Base-by-base conservation (phyloP, 169 alveolate genomes). In the Theileria annulata region DNA sequence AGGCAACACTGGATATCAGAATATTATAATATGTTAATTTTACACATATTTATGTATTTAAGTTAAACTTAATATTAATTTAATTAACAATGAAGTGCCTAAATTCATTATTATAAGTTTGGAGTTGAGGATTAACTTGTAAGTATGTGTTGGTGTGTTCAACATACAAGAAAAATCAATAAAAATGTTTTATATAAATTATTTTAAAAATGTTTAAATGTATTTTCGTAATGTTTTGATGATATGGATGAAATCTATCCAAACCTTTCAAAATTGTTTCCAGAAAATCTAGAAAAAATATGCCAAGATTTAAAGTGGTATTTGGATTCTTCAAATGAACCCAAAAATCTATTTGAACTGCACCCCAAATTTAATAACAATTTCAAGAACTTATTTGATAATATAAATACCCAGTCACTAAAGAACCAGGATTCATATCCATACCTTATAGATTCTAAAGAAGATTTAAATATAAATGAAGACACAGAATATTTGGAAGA, bases 1-100 rank as follows among this genome's bases (percentile, higher is more conserved):
- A 72, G 2, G 85, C 89, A 6, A 76, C 86, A 17, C 17, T 82
- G 2, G 77, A 82, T 67, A 75, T 82, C 13, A 60, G 28, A 42
- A 71, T 82, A 42, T 56, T n/a, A 68, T 68, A 17, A 49, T 42
- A 42, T 35, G 28, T 64, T 42, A 64, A 21, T 2, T 21, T 56
- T 25, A 56, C 66, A 56, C 28, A 15, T 56, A 56, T 9, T 15
- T 62, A 6, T 21, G 25, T 21, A 21, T 62, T 15, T 62, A 15
- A 0, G 17, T n/a, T 58, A 58, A 25, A 58, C 1, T 58, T 28
- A 58, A 28, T 58, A 58, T 58, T 58, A 10, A 25, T 10, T 25
- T 25, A 23, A 8, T 5, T 58, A 23, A 58, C 15, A 25, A 10
- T 10, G 0, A 58, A 5, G 0, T 58, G 0, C 17, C 1, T 10